Evolutionary conservation across 768 basidiomycete genomes (phyloP).

Genomic region (Pisolithus microcarpus): DNA sequence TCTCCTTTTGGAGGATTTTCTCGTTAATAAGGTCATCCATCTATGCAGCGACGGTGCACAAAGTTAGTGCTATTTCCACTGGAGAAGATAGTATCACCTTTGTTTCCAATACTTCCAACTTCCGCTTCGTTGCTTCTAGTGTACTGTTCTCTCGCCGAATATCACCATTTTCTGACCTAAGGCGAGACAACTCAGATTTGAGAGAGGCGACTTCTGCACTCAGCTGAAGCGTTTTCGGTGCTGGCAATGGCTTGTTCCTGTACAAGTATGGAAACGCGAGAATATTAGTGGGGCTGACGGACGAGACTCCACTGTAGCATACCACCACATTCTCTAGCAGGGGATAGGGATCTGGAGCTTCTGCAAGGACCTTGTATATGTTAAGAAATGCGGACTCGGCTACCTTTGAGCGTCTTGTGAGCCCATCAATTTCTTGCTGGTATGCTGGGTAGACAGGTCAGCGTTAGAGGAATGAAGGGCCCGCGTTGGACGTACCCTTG

Average conservation of each 20-base stretch:
- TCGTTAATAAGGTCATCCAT: slow-evolving; percentile 94
- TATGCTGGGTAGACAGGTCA: slow-evolving; percentile 51
- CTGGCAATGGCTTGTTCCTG: slow-evolving; percentile 91
- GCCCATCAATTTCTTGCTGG: slow-evolving; percentile 91
- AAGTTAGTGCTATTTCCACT: slow-evolving; percentile 5
- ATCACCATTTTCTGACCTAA: slow-evolving; percentile 78
- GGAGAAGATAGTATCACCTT: slow-evolving; percentile 41
- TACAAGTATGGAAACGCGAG: not conserved
- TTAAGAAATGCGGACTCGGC: slow-evolving; percentile 96
- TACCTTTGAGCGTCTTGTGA: slow-evolving; percentile 86
- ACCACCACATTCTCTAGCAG: slow-evolving; percentile 91
- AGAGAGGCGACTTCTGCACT: slow-evolving; percentile 68
- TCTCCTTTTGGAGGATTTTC: slow-evolving; percentile 86
- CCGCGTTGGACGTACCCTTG: slow-evolving; percentile 49
- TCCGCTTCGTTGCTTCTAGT: slow-evolving; percentile 67
- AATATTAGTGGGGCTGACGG: not conserved
- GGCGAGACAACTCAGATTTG: slow-evolving; percentile 62
- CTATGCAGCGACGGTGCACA: slow-evolving; percentile 32
- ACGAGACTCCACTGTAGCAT: slow-evolving; percentile 15
- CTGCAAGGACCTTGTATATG: slow-evolving; percentile 92
- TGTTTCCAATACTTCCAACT: slow-evolving; percentile 72
- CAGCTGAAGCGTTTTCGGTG: slow-evolving; percentile 24
- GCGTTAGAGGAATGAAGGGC: not conserved
- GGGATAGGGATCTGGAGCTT: slow-evolving; percentile 96
- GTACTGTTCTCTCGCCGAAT: slow-evolving; percentile 64